Percentiles rank a stretch among this genome's conserved stretches.
These are phyloP conservation scores for Flaveria ramosissima DNA, from an alignment of 129 eudicot species.

Conservation along the genomic window DNA sequence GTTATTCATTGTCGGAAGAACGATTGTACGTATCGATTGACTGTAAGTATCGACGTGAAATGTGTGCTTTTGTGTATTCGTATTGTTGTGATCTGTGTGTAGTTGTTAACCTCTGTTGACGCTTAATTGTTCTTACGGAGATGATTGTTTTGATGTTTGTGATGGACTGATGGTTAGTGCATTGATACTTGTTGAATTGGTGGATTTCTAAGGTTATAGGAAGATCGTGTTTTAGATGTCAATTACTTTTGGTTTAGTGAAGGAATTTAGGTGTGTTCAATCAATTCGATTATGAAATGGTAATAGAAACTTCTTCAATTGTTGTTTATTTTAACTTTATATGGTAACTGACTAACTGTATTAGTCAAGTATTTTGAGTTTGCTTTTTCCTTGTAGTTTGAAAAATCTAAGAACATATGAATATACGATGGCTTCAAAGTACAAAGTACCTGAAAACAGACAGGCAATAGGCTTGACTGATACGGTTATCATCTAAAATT, in stretches of 20 bases:
- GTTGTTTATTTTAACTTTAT: not conserved
- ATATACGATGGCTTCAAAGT: too few relatives aligned
- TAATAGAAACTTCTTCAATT: not conserved
- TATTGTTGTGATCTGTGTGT: slow-evolving; percentile 18
- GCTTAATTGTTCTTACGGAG: not conserved
- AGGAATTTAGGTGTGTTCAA: not conserved
- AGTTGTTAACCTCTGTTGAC: slow-evolving; percentile 13
- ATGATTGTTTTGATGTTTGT: slow-evolving; percentile 14
- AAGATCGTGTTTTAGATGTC: slow-evolving; percentile 22
- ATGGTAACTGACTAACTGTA: not conserved
- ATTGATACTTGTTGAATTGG: not conserved
- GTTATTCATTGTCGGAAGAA: slow-evolving; percentile 3
- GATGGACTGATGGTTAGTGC: not conserved
- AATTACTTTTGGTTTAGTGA: not conserved
- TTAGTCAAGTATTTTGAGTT: not conserved
- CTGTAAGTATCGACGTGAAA: slow-evolving; percentile 22
- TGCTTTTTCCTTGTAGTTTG: not conserved
- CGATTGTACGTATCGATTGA: slow-evolving; percentile 6
- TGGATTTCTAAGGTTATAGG: slow-evolving; percentile 13
- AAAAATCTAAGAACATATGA: not conserved
- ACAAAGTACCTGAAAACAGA: too few relatives aligned
- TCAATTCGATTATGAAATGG: slow-evolving; percentile 2
- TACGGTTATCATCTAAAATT: too few relatives aligned
- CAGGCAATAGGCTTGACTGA: too few relatives aligned
- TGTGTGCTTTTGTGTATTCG: not conserved